These are phyloP conservation scores for Psophocarpus tetragonolobus DNA, from an alignment of 306 rosid genomes.

Conservation along the genomic window DNA sequence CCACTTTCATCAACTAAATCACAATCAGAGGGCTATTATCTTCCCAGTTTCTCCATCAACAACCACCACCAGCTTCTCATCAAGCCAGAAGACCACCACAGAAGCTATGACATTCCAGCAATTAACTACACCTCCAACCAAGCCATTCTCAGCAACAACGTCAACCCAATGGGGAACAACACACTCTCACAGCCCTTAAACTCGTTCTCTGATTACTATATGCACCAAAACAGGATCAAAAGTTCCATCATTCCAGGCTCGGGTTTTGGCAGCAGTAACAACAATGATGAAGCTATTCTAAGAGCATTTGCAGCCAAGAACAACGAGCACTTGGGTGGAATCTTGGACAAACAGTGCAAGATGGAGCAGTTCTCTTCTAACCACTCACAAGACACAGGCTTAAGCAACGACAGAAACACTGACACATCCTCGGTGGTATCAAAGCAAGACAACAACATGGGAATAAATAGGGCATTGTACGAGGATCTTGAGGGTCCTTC, in stretches of 20 bases:
- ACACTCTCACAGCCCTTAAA: conserved; percentile 34
- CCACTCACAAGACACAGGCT: conserved; percentile 73
- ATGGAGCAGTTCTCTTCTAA: conserved; percentile 65
- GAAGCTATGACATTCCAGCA: conserved; percentile 36
- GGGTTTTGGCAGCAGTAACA: not conserved
- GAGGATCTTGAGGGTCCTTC: conserved; percentile 51
- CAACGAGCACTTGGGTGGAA: not conserved
- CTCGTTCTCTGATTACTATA: conserved; percentile 34
- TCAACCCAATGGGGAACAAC: conserved; percentile 11
- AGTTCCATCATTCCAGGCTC: conserved; percentile 10
- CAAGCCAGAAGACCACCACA: conserved; percentile 40
- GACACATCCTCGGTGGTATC: conserved; percentile 67
- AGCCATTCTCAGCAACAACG: conserved; percentile 29
- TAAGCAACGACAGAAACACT: conserved; percentile 66
- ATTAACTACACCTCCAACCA: conserved; percentile 29
- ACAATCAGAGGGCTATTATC: conserved; percentile 47
- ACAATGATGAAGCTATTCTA: conserved; percentile 4
- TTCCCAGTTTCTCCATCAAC: conserved; percentile 38
- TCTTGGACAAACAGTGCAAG: conserved; percentile 49
- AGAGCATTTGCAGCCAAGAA: conserved; percentile 29
- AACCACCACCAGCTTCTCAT: conserved; percentile 25
- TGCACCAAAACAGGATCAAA: conserved; percentile 37
- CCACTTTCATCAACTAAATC: conserved; percentile 35
- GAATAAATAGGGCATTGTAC: conserved; percentile 38
- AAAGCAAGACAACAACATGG: conserved; percentile 45